Percentiles rank a stretch among this genome's conserved stretches.
phyloP scores from a whole-genome alignment of 805 yeast species.

The Ogataea trehaloabstinens region DNA sequence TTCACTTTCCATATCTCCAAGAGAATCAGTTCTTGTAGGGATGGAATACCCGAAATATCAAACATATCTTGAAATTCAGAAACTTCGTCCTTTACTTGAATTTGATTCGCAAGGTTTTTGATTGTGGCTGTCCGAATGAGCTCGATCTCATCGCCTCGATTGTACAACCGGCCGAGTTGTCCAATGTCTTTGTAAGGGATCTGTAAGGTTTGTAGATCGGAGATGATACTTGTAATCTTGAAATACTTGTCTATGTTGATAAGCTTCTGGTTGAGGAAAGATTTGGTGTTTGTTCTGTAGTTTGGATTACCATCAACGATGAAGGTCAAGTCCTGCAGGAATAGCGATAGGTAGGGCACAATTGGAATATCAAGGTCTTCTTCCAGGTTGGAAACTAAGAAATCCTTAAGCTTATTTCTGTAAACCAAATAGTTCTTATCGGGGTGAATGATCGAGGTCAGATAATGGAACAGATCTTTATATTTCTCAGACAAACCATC shows the following conservation, averaged over 20 bases:
- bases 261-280: slow-evolving; percentile 53
- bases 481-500: slow-evolving; percentile 56
- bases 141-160: slow-evolving; percentile 22
- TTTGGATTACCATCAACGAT: slow-evolving; percentile 80
- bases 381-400: slow-evolving; percentile 45
- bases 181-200: slow-evolving; percentile 48
- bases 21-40: slow-evolving; percentile 57
- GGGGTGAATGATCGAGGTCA: slow-evolving; percentile 70
- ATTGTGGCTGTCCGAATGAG: slow-evolving; percentile 30
- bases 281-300: slow-evolving; percentile 52
- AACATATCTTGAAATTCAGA: slow-evolving; percentile 31
- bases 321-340: slow-evolving; percentile 76
- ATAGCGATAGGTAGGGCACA: slow-evolving; percentile 74
- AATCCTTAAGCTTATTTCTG: slow-evolving; percentile 58
- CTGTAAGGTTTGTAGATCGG: slow-evolving; percentile 68
- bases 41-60: slow-evolving; percentile 39
- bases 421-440: slow-evolving; percentile 70
- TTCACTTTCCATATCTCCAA: slow-evolving; percentile 70
- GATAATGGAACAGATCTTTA: slow-evolving; percentile 57
- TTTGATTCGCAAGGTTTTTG: slow-evolving; percentile 21
- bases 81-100: slow-evolving; percentile 10
- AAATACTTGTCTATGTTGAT: slow-evolving; percentile 74
- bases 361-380: slow-evolving; percentile 51
- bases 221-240: slow-evolving; percentile 62
- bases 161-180: slow-evolving; percentile 28